Evolutionary conservation across 148 eudicot genomes (phyloP), one percentile per base, ranked within the genome.

Genomic region (Hydrangea macrophylla): DNA sequence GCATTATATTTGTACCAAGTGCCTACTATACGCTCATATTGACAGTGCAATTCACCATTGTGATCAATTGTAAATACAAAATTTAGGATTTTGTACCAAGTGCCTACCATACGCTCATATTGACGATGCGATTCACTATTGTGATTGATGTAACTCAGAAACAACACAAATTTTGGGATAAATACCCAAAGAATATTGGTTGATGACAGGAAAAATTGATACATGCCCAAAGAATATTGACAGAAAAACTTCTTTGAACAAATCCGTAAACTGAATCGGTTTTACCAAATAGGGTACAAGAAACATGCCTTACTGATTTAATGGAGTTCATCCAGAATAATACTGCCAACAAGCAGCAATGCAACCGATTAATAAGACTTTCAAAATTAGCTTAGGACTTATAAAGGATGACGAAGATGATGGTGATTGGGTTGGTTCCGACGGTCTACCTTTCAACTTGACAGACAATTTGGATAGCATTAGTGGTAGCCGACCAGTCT

Each of bases 291-390:
- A 30, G 31, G 61, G 64, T 65, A 71, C 31, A 50, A 59, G 44
- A 24, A 55, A 67, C 53, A 54, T 37, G 67, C 62, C 36, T 73
- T 57, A 27, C 32, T 13, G 30, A 31, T 56, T 58, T 65, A 55
- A 37, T 62, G 56, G 9, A 20, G 31, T 65, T 78, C 75, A 91
- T 58, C 77, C 62, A 65, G 22, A 79, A 78, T 84, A 93, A 71
- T 33, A 88, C 63, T 88, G 94, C 96, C 90, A 93, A 61, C 70
- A 80, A 70, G 77, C 79, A 71, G 95, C 98, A 40, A 83, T 20
- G 9, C 75, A 76, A 65, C 92, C 98, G 10, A 93, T 84, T 45
- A 86, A 58, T 25, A 67, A n/a, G 33, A 94, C 83, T 81, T 88
- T 94, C 35, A 85, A 55, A 40, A 88, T 57, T 17, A 88, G 85